Percentiles rank a stretch among this genome's conserved stretches.
phyloP scores from a whole-genome alignment of 768 basidiomycete genomes.

The Boletus patriciae region DNA sequence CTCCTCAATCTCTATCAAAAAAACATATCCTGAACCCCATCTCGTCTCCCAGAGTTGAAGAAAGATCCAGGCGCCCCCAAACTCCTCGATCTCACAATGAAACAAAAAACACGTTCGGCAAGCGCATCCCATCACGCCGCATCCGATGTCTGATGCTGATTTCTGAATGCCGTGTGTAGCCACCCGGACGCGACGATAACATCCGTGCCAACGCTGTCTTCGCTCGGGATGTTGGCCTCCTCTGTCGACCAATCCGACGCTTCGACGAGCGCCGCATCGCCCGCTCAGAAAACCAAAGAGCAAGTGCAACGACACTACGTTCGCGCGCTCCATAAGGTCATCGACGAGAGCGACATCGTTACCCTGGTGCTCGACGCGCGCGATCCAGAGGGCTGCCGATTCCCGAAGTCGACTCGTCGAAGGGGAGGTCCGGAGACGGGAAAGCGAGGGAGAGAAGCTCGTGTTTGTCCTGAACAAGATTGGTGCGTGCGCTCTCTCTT shows the following conservation, averaged over 20 bases:
- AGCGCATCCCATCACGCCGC: conserved; percentile 18
- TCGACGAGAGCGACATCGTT: conserved; percentile 93
- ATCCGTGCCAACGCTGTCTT: conserved; percentile 66
- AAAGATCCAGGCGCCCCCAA: conserved; percentile 90
- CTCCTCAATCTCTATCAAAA: too few species aligned
- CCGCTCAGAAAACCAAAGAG: conserved; percentile 54
- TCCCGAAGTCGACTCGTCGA: too few species aligned
- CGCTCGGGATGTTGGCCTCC: conserved; percentile 53
- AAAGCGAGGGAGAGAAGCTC: too few species aligned
- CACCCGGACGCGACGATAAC: conserved; percentile 65
- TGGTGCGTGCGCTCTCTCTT: conserved; percentile 58
- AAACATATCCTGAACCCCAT: background rate
- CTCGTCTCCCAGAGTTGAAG: conserved; percentile 58
- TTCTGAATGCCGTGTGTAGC: conserved; percentile 10
- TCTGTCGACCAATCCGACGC: conserved; percentile 23
- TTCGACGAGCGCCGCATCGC: conserved; percentile 35
- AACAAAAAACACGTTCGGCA: conserved; percentile 44
- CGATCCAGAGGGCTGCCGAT: too few species aligned
- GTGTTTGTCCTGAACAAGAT: too few species aligned
- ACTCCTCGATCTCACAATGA: conserved; percentile 69
- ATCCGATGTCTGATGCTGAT: background rate
- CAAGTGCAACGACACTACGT: conserved; percentile 76
- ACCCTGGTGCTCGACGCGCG: conserved; percentile 90
- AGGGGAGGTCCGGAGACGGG: conserved; percentile 82
- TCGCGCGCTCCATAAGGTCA: conserved; percentile 83